Base-by-base conservation (phyloP, 1,284 basidiomycete species). In the Ustilago shanxiensis region DNA sequence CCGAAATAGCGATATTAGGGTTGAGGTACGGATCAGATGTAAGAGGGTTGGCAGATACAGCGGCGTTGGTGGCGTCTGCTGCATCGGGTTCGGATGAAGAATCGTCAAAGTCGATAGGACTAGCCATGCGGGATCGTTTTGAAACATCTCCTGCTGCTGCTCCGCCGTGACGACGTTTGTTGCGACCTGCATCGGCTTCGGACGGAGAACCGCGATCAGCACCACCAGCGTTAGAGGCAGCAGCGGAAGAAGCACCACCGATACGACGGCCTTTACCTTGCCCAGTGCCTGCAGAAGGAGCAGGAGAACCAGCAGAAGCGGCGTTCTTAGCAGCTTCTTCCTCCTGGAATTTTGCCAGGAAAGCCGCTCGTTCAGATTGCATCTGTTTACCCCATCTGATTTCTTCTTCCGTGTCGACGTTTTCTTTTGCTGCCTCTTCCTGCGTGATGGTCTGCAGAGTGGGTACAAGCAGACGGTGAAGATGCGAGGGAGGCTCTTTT, bases 321-420 rank as follows among this genome's bases (percentile, higher is more conserved):
- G 73, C 63, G 10, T 55, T 67, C 51, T 80, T 80, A 59, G 72
- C 77, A 22, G 71, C 77, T 44, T 84, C 83, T 57, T 83, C 83
- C 29, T 81, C 80, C 45, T 82, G 80, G 53, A 84, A 81, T 26
- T 79, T 77, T 22, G 80, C 67, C 4, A 85, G 66, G 72, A 85
- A 85, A 5, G 79, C 77, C 0, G 72, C 66, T 1, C 84, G 75
- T 60, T 83, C 80, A 1, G 74, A 72, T 49, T 80, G 80, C 82
- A 85, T 83, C 65, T 79, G 73, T 50, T 78, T 77, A 6, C 83
- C 84, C 82, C 81, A 85, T 18, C 59, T 63, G 52, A 81, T 66
- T 62, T 85, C 84, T 26, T 85, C 83, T n/a, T 77, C 75, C 1
- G 82, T 75, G 41, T 85, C 83, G 9, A 72, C 55, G 47, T 85